A percentile compares a stretch with the other conserved stretches of the same genome.
Conservation (phyloP, 179 eudicot species). For the Beta macrorhiza region DNA sequence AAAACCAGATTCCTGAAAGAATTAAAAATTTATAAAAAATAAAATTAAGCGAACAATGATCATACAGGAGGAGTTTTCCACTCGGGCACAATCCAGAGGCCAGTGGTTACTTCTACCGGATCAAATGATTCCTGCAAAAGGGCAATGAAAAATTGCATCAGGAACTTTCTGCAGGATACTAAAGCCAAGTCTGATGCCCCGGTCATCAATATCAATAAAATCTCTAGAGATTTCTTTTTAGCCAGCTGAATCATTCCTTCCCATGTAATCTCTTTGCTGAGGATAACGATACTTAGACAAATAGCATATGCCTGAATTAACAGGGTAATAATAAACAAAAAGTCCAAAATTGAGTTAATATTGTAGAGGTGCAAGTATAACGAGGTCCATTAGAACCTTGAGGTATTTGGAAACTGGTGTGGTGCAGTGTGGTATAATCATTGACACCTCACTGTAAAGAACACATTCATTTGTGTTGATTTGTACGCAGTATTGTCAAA, state of each 20-base stretch:
- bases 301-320: neutral
- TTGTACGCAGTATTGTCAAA: neutral
- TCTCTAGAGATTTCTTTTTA: neutral
- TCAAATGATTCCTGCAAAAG: constrained; percentile 77
- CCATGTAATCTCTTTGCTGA: neutral
- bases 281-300: neutral
- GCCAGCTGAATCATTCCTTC: neutral
- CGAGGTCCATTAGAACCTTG: neutral
- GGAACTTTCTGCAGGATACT: neutral
- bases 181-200: neutral
- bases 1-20: neutral
- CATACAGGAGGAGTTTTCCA: constrained; percentile 87
- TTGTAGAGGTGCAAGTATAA: neutral
- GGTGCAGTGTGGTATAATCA: constrained; percentile 6
- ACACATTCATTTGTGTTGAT: neutral
- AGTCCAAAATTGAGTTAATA: neutral
- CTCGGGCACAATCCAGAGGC: constrained; percentile 95
- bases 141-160: constrained; percentile 12
- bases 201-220: neutral
- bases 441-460: neutral
- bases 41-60: constrained; percentile 9
- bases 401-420: neutral
- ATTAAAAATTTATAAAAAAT: neutral
- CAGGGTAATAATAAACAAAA: neutral
- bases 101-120: constrained; percentile 76